Evolutionary conservation across 2,329 filamentous ascomycete species (phyloP), one percentile per base, ranked within the genome.

Genomic region (Drechslerella coelobrocha): DNA sequence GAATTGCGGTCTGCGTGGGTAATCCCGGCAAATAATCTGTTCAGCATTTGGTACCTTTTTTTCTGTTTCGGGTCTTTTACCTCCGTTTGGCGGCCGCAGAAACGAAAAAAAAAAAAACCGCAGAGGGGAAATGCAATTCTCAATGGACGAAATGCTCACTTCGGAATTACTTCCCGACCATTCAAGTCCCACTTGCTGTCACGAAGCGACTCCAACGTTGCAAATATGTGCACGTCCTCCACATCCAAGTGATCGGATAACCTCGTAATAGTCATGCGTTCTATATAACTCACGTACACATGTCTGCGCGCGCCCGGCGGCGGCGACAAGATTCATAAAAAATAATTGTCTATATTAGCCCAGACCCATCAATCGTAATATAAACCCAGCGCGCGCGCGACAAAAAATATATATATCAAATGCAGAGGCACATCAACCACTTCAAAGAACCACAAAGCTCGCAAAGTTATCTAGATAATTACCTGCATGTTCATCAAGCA

Each of bases 121-220:
- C n/a, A n/a, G n/a, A n/a, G n/a, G n/a, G n/a, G n/a, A n/a, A n/a
- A n/a, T n/a, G n/a, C n/a, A n/a, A n/a, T n/a, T n/a, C n/a, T n/a
- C n/a, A n/a, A n/a, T n/a, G 12, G 26, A 24, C 6, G 9, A 10
- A 3, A 29, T 50, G 4, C 52, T 4, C 62, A 69, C 65, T 69
- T 69, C 59, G 65, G 65, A 31, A 69, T 37, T 19, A 69, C 29
- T 21, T 69, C 31, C 6, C 65, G 45, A 1, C 65, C 65, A 24
- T 57, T 62, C 17, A 69, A 17, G 6, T 45, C 65, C 65, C 65
- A 69, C 14, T 69, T 57, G 19, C 59, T 57, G n/a, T 69, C 43
- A 5, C 34, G 39, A 1, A 69, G 9, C 7, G 43, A 29, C 1
- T 51, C 51, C n/a, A 62, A 26, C 6, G 59, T 52, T 29, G 39